These are phyloP conservation scores for Russula sp. DNA, from an alignment of 768 basidiomycete species.

Conservation along the genomic window DNA sequence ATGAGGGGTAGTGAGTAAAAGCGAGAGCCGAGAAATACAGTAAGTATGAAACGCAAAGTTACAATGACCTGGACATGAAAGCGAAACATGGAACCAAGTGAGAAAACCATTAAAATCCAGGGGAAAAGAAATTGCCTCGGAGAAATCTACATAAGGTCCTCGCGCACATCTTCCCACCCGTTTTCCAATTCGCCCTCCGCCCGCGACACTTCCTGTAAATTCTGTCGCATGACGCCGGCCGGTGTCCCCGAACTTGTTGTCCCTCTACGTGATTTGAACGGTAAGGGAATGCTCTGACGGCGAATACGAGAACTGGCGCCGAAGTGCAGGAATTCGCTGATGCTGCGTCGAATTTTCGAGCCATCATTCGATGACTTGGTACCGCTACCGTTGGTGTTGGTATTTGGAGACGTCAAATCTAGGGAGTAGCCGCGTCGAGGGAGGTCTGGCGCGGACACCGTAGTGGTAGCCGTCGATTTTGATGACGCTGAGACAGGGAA, in stretches of 20 bases:
- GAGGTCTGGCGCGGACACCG: constrained; percentile 5
- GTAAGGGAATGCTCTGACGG: constrained; percentile 8
- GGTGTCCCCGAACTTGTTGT: not conserved
- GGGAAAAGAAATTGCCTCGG: not conserved
- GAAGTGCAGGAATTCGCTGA: constrained; percentile 17
- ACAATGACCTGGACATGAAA: not conserved
- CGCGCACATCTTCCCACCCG: constrained; percentile 12
- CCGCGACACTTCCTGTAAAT: not conserved
- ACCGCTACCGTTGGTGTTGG: not conserved
- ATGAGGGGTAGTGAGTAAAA: too few relatives aligned
- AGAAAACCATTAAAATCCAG: not conserved
- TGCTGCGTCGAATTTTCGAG: constrained; percentile 20
- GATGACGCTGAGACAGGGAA: not conserved
- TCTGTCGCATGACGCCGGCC: not conserved
- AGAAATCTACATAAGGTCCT: not conserved
- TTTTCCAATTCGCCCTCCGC: not conserved
- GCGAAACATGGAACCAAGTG: not conserved
- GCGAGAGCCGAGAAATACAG: too few relatives aligned
- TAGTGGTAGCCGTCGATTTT: not conserved
- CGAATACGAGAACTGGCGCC: constrained; percentile 15
- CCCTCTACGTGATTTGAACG: not conserved
- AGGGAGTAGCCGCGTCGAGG: constrained; percentile 25
- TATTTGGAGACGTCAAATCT: constrained; percentile 5
- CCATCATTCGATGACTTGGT: not conserved
- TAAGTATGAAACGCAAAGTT: not conserved